Evolutionary conservation across 1,139 yeast genomes (phyloP).

Genomic region (Sugiyamaella castrensis): DNA sequence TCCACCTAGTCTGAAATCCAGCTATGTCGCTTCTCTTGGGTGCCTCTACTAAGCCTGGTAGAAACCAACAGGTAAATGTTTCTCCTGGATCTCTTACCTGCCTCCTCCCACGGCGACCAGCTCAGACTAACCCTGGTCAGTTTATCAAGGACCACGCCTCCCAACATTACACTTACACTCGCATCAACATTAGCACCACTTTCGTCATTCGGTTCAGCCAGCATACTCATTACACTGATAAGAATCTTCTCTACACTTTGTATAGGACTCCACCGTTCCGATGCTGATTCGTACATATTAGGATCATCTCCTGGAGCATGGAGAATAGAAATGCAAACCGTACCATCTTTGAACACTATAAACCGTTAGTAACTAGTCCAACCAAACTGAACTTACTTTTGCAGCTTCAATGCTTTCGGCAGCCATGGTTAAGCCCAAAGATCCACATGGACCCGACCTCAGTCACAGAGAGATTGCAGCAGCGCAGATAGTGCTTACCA

Average conservation of each 20-base stretch:
- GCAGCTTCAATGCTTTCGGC: background rate
- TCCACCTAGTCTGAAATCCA: no score
- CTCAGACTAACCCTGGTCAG: no score
- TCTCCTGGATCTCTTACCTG: no score
- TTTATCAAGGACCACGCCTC: no score
- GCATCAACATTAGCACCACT: slow-evolving; percentile 98
- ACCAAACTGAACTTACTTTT: background rate
- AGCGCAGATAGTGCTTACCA: slow-evolving; percentile 31
- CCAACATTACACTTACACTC: slow-evolving; percentile 43
- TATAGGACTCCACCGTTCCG: slow-evolving; percentile 97
- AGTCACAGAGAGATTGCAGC: background rate
- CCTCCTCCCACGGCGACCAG: no score
- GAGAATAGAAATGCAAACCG: slow-evolving; percentile 89
- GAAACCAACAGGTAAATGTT: no score
- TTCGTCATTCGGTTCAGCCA: slow-evolving; percentile 95
- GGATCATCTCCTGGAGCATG: slow-evolving; percentile 99
- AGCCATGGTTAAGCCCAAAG: background rate
- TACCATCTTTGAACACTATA: slow-evolving; percentile 78
- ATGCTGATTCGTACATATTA: slow-evolving; percentile 88
- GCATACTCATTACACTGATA: slow-evolving; percentile 89
- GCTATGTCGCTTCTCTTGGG: no score
- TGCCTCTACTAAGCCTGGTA: no score
- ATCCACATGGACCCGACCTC: slow-evolving; percentile 1
- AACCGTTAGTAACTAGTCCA: background rate
- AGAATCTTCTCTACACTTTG: slow-evolving; percentile 95